phyloP scores from a whole-genome alignment of 768 basidiomycete species.

The Lyophyllum atratum region DNA sequence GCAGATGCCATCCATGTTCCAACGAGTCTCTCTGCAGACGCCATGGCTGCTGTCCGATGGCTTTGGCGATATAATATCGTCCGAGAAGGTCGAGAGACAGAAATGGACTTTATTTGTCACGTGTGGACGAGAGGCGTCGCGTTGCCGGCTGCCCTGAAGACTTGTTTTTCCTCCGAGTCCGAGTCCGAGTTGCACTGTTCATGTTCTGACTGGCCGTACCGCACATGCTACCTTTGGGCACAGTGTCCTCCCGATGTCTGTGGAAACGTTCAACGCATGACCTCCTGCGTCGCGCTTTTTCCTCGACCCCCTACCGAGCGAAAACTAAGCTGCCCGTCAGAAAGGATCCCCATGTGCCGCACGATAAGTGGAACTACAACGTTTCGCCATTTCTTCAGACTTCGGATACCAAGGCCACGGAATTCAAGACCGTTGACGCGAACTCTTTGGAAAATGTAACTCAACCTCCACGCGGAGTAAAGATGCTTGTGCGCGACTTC shows the following conservation, averaged over 20 bases:
- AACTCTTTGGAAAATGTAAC: conserved; percentile 59
- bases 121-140: conserved; percentile 3
- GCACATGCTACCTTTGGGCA: conserved; percentile 39
- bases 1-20: conserved; percentile 74
- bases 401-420: conserved; percentile 38
- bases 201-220: conserved; percentile 22
- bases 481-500: conserved; percentile 95
- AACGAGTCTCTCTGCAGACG: conserved; percentile 49
- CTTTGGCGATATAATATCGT: not conserved
- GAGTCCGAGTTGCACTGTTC: conserved; percentile 5
- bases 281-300: conserved; percentile 23
- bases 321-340: conserved; percentile 13
- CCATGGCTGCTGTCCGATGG: conserved; percentile 26
- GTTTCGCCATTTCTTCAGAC: conserved; percentile 56
- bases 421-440: conserved; percentile 65
- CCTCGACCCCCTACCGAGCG: conserved; percentile 15
- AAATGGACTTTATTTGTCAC: conserved; percentile 9
- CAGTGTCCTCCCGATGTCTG: conserved; percentile 33
- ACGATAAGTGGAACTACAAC: conserved; percentile 83
- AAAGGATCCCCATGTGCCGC: conserved; percentile 27
- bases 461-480: conserved; percentile 75
- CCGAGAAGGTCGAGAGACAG: not conserved
- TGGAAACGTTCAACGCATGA: conserved; percentile 23
- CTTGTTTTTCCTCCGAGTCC: not conserved
- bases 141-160: not conserved